Conservation (phyloP, 345 rosid genomes). For the Draba incana region DNA sequence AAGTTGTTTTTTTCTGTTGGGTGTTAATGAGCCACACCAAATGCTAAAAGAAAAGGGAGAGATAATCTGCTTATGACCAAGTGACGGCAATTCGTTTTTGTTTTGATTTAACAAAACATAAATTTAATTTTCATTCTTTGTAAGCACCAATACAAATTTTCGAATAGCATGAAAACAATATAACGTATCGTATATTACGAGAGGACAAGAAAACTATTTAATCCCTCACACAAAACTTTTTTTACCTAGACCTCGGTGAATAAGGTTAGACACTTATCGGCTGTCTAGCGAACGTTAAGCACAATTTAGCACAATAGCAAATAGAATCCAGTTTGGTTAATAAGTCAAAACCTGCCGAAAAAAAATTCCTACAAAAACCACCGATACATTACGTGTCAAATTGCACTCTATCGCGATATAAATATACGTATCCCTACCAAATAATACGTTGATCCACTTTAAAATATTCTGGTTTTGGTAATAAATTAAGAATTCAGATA, state of each 20-base stretch:
- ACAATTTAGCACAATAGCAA: too few relatives aligned
- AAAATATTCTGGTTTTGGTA: constrained; percentile 1
- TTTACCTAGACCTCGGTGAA: too few relatives aligned
- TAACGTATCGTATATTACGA: too few relatives aligned
- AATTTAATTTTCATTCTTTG: too few relatives aligned
- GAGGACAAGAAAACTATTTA: too few relatives aligned
- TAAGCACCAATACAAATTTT: too few relatives aligned
- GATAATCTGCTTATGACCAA: constrained; percentile 1
- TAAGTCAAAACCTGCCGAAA: neutral
- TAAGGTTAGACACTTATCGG: too few relatives aligned
- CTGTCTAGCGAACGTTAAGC: too few relatives aligned
- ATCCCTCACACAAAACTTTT: too few relatives aligned
- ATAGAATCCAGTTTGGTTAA: too few relatives aligned
- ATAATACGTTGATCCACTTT: constrained; percentile 22
- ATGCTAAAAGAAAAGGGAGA: neutral
- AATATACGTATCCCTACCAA: constrained; percentile 10
- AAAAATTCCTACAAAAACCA: neutral
- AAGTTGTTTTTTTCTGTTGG: constrained; percentile 5
- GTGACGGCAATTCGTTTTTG: neutral
- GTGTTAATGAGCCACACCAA: neutral
- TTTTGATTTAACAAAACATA: neutral
- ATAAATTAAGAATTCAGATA: constrained; percentile 8
- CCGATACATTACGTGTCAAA: constrained; percentile 26
- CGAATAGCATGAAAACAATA: too few relatives aligned
- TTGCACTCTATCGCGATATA: neutral